Conservation (phyloP, 1,284 basidiomycete species). For the Kwoniella shivajii region DNA sequence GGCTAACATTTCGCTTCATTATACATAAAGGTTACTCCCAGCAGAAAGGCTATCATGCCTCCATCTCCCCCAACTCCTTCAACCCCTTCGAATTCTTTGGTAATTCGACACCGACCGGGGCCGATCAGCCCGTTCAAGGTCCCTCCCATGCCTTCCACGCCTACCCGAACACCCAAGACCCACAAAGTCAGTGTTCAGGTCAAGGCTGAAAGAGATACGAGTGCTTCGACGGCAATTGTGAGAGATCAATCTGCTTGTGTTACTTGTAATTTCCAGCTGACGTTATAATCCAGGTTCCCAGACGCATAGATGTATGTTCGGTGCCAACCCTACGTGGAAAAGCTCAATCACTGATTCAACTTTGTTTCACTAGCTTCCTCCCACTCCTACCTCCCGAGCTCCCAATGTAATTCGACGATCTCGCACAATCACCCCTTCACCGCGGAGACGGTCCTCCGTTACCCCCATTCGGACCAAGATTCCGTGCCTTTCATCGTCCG, state of each 20-base stretch:
- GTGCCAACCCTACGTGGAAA: background rate
- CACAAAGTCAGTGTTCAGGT: background rate
- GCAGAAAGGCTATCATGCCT: background rate
- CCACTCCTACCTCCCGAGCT: background rate
- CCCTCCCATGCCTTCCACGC: background rate
- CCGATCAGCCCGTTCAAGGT: too few species aligned
- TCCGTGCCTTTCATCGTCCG: background rate
- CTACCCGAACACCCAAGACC: background rate
- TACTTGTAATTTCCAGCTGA: background rate
- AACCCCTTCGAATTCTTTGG: conserved; percentile 3
- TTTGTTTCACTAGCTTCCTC: background rate
- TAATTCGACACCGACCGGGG: background rate
- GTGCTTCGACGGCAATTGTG: background rate
- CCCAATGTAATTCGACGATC: background rate
- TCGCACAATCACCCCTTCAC: background rate
- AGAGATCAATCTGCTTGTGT: background rate
- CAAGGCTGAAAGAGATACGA: background rate
- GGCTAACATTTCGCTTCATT: background rate
- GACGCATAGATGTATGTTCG: background rate
- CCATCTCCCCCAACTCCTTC: conserved; percentile 2
- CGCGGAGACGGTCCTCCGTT: background rate
- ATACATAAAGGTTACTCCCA: background rate
- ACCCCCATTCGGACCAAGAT: background rate
- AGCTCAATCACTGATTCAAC: too few species aligned
- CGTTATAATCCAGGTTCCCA: background rate